Base-by-base conservation (phyloP, 2,329 filamentous ascomycete species). In the Achaetomium macrosporum region DNA sequence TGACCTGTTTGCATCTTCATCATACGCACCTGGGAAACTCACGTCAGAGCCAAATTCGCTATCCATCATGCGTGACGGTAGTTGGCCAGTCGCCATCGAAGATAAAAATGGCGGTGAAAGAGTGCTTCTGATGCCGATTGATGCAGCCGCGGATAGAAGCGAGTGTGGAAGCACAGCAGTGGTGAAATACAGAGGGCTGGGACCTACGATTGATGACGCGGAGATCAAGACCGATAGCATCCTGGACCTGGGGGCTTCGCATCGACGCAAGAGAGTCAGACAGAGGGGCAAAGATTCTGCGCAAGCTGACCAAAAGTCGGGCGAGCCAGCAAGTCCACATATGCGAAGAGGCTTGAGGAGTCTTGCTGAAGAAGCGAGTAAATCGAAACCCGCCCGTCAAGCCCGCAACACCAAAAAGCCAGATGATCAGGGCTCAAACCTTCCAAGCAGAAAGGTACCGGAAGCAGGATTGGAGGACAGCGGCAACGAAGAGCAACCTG, bases 401-500 rank as follows among this genome's bases (percentile, higher is more conserved):
- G 10, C 8, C 8, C 42, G 47, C 3, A 44, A 31, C 8, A 29
- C 16, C 8, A 35, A 36, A 19, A 25, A n/a, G 15, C 16, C 30
- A 15, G 42, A 29, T 39, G 44, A 42, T 2, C 25, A 45, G 35
- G 30, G 3, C 12, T 42, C 37, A 11, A 20, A 7, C 13, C 43
- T 15, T 11, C 7, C 36, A 11, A 36, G 8, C 12, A 43, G 31
- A 41, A 37, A 51, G 19, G 40, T 16, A 15, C 45, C 13, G 25
- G 40, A 1, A 25, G 48, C 2, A 9, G 16, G 51, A 42, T n/a
- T 29, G 3, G 43, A 51, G 12, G 47, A 50, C 6, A 42, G 42
- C 16, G 33, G 42, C 12, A 52, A 57, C 3, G 57, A 62, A n/a
- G 58, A 59, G 17, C 43, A 51, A 7, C 56, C 57, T 17, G 55